These are phyloP conservation scores for Babesia sp. DNA, from an alignment of 169 alveolate genomes.

Conservation along the genomic window DNA sequence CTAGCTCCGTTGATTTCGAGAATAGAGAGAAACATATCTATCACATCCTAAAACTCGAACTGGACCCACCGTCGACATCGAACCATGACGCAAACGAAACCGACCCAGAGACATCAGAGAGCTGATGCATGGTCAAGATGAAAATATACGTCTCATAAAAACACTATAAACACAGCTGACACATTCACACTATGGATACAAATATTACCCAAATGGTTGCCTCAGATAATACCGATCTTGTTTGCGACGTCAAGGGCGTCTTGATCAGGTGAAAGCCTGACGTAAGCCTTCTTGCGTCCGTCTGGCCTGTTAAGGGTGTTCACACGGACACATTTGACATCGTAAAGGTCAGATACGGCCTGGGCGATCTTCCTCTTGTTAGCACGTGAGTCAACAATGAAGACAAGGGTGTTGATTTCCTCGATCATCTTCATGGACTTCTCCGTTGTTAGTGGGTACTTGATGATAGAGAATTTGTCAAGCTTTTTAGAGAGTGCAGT, in stretches of 20 bases:
- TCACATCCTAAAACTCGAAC: conserved; percentile 48
- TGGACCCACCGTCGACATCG: neutral
- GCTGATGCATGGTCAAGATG: neutral
- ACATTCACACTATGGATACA: neutral
- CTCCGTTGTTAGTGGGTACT: conserved; percentile 96
- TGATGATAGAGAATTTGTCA: conserved; percentile 89
- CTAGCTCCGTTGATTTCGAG: conserved; percentile 46
- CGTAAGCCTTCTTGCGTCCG: conserved; percentile 97
- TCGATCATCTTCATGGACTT: conserved; percentile 97
- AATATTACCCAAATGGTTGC: conserved; percentile 18
- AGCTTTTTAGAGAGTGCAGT: conserved; percentile 79
- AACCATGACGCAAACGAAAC: neutral
- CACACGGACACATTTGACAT: conserved; percentile 88
- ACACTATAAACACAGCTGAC: neutral
- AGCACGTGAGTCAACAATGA: conserved; percentile 89
- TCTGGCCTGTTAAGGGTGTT: conserved; percentile 96
- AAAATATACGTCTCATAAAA: neutral
- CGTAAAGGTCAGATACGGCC: conserved; percentile 92
- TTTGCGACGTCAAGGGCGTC: conserved; percentile 98
- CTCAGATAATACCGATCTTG: conserved; percentile 96
- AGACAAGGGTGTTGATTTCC: conserved; percentile 96
- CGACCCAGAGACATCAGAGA: neutral
- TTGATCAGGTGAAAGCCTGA: conserved; percentile 91
- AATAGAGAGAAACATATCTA: conserved; percentile 9
- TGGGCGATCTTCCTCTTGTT: conserved; percentile 92